Conservation (phyloP, 78 protist species). For the Planoprotostelium fungivorum region DNA sequence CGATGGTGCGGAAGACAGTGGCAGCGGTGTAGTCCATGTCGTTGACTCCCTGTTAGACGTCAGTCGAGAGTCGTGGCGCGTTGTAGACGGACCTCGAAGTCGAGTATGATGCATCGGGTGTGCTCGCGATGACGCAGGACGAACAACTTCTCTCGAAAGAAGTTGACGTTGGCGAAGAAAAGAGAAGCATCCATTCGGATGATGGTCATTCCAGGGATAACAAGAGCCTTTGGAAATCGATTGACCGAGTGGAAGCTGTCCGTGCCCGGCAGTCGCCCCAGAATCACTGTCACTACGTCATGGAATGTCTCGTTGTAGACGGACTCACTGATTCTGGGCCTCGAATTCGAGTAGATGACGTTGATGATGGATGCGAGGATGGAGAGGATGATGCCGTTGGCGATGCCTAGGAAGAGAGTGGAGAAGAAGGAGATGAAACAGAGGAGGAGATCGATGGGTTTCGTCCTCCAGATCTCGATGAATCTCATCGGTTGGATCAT, state of each 20-base stretch:
- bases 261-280: neutral
- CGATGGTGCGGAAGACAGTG: neutral
- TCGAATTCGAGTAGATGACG: slow-evolving; percentile 18
- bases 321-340: neutral
- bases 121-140: neutral
- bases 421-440: slow-evolving; percentile 34
- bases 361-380: slow-evolving; percentile 36
- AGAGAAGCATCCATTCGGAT: neutral
- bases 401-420: slow-evolving; percentile 48
- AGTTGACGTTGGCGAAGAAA: neutral
- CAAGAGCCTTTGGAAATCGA: neutral
- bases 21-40: neutral
- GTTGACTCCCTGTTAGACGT: neutral
- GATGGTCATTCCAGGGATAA: neutral
- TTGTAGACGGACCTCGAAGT: no score
- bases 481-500: neutral
- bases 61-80: no score
- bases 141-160: neutral
- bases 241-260: neutral
- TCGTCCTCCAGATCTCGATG: slow-evolving; percentile 19
- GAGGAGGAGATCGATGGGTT: slow-evolving; percentile 25
- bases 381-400: slow-evolving; percentile 60
- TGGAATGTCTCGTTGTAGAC: neutral
- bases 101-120: neutral
- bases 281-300: neutral